Evolutionary conservation across 2,329 filamentous ascomycete genomes (phyloP).

Genomic region (Stagonosporopsis vannaccii): DNA sequence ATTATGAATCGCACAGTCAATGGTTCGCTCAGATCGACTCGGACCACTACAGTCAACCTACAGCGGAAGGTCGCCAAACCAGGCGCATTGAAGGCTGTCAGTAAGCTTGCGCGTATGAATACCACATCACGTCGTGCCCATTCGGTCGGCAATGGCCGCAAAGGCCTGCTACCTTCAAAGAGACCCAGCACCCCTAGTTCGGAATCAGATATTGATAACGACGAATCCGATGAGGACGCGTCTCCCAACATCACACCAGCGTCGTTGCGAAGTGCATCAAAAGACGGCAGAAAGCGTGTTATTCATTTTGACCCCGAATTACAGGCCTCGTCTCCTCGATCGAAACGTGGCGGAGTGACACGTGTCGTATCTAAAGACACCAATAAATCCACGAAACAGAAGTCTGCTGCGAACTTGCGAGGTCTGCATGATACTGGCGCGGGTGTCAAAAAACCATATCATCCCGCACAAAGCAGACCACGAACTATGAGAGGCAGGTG

Average conservation of each 20-base stretch:
- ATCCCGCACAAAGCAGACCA: slow-evolving; percentile 15
- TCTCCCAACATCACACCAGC: slow-evolving; percentile 48
- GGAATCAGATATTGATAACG: slow-evolving; percentile 8
- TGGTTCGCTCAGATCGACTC: slow-evolving; percentile 26
- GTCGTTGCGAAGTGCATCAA: slow-evolving; percentile 44
- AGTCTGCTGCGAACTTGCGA: slow-evolving; percentile 11
- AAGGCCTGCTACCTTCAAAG: slow-evolving; percentile 20
- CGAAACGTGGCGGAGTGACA: slow-evolving; percentile 2
- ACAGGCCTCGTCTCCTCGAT: slow-evolving; percentile 2
- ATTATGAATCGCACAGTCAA: slow-evolving; percentile 17
- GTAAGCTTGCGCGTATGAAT: slow-evolving; percentile 23
- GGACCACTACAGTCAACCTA: slow-evolving; percentile 34
- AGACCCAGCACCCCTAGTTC: slow-evolving; percentile 29
- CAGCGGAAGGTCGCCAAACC: slow-evolving; percentile 31
- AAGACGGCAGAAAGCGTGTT: slow-evolving; percentile 22
- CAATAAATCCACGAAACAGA: slow-evolving; percentile 13
- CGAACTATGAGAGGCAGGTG: slow-evolving; percentile 24
- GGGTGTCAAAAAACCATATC: slow-evolving; percentile 20
- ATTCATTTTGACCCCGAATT: slow-evolving; percentile 17
- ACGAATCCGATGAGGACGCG: slow-evolving; percentile 30
- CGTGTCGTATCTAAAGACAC: neutral
- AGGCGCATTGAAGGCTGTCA: slow-evolving; percentile 34
- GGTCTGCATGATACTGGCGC: slow-evolving; percentile 24
- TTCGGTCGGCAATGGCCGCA: slow-evolving; percentile 20
- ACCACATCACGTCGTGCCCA: slow-evolving; percentile 14